Evolutionary conservation across 2,329 filamentous ascomycete species (phyloP), one percentile per base, ranked within the genome.

Genomic region (Cladosporium colombiae): DNA sequence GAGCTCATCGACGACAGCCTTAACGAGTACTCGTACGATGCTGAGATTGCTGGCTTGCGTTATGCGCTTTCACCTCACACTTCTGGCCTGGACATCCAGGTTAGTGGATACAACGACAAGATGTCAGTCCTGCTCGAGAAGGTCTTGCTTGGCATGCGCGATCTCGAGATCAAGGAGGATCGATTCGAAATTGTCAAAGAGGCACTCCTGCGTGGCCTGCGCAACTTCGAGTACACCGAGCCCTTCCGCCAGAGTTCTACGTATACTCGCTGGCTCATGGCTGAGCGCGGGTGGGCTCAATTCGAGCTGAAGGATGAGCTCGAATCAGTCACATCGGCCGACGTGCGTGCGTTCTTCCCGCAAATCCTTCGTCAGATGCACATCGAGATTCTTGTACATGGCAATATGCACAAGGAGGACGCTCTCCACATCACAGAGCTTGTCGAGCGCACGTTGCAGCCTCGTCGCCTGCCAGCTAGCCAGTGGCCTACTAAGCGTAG

Each of bases 31-130:
- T 91, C 93, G 0, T 99, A 99, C 74, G 94, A 97, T 77, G 95
- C 95, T 0, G 93, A 98, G 74, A 86, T 99, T 66, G 92, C 95
- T 8, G 95, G 95, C 0, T 79, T 99, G 53, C 87, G 91, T 67
- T 98, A 98, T 75, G 88, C 86, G 46, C 86, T 98, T n/a, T 83
- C 83, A 4, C 85, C 90, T 29, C 90, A 91, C 73, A 84, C 86
- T 4, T 85, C 88, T 35, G 93, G 93, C 0, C 76, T 98, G 33
- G 89, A 91, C 66, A 81, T 98, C 49, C 88, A 90, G 16, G 86
- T 98, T 3, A 89, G 88, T 31, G 95, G 95, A 0, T 99, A 98
- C 81, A 99, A 97, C 72, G 95, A 99, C 78, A 99, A 99, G 81
- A 88, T 99, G 74, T 84, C 91, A 0, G 92, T 97, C 0, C 84